A percentile compares a stretch with the other conserved stretches of the same genome.
phyloP scores from a whole-genome alignment of 257 asterid species.

The Solanum dulcamara region DNA sequence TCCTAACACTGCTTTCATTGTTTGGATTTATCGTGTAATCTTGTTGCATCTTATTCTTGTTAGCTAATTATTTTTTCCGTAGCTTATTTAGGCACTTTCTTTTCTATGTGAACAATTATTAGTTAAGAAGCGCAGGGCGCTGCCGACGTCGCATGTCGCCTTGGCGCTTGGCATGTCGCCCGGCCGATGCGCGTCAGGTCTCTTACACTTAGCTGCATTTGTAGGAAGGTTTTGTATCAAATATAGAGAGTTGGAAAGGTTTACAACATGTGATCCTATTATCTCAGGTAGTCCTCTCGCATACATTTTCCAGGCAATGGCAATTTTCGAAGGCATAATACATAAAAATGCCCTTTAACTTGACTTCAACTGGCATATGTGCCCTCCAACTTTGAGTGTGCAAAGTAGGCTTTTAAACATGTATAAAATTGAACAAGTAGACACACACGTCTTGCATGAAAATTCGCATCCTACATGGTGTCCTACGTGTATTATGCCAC shows the following conservation, averaged over 20 bases:
- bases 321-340: background rate
- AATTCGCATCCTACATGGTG: no score
- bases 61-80: background rate
- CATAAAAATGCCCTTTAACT: no score
- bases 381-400: no score
- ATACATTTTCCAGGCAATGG: background rate
- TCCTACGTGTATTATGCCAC: no score
- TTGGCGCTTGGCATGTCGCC: no score
- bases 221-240: constrained; percentile 63
- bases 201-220: background rate
- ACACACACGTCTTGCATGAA: no score
- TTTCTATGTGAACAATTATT: background rate
- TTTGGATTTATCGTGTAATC: background rate
- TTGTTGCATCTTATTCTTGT: background rate
- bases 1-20: background rate
- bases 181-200: no score
- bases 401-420: no score
- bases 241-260: constrained; percentile 73
- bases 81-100: background rate
- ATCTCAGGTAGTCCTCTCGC: constrained; percentile 60
- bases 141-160: no score
- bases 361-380: no score
- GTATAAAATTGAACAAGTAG: no score
- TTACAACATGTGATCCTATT: constrained; percentile 66
- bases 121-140: background rate